A percentile compares a stretch with the other conserved stretches of the same genome.
phyloP scores from a whole-genome alignment of 2,329 filamentous ascomycete species.

The Botrytis sinoallii region DNA sequence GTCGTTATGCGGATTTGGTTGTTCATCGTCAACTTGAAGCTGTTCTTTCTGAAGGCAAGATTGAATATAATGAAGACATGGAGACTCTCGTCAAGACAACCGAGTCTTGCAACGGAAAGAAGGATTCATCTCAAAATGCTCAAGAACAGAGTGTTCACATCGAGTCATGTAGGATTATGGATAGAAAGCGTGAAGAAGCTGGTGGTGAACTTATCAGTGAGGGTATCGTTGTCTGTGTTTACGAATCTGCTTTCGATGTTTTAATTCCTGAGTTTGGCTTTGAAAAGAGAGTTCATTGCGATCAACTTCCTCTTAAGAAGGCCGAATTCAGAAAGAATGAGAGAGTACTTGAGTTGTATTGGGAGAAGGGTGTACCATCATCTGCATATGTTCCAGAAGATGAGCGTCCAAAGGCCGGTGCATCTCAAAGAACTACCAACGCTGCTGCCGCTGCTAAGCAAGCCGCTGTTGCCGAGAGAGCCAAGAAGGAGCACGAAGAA shows the following conservation, averaged over 20 bases:
- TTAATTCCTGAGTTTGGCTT: conserved; percentile 98
- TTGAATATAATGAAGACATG: conserved; percentile 85
- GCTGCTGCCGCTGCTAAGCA: conserved; percentile 74
- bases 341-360: conserved; percentile 92
- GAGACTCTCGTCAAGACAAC: conserved; percentile 88
- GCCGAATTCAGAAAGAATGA: conserved; percentile 98
- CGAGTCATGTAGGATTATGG: conserved; percentile 93
- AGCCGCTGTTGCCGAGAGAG: conserved; percentile 77
- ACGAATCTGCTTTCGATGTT: conserved; percentile 97
- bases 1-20: conserved; percentile 90
- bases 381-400: conserved; percentile 96
- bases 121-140: conserved; percentile 94
- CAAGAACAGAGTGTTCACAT: conserved; percentile 99
- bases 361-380: conserved; percentile 98
- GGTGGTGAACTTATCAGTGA: conserved; percentile 93
- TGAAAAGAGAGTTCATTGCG: conserved; percentile 98
- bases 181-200: conserved; percentile 80
- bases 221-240: conserved; percentile 93
- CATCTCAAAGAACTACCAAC: conserved; percentile 69
- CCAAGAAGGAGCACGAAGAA: conserved; percentile 83
- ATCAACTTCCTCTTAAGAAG: conserved; percentile 96
- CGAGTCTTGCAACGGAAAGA: conserved; percentile 97
- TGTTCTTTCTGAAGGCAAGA: conserved; percentile 73
- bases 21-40: conserved; percentile 93
- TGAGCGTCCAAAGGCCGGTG: conserved; percentile 82